Percentiles rank a stretch among this genome's conserved stretches.
These are phyloP conservation scores for Melanomma pulvis-pyrius DNA, from an alignment of 495 filamentous ascomycete species.

Conservation along the genomic window DNA sequence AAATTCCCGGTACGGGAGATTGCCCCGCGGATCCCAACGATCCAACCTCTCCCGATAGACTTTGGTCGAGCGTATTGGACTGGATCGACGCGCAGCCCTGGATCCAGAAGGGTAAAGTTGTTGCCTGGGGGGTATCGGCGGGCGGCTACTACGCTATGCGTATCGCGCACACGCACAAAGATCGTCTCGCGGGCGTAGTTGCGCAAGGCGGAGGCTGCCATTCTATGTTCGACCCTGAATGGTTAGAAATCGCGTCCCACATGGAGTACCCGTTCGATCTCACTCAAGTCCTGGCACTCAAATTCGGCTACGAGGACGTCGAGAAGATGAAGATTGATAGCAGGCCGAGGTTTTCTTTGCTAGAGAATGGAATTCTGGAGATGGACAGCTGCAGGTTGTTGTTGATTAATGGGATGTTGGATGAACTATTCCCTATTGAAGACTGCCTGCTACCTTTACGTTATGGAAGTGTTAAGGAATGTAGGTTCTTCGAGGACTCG, in stretches of 20 bases:
- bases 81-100: conserved; percentile 31
- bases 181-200: conserved; percentile 24
- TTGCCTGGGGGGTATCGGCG: conserved; percentile 28
- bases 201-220: conserved; percentile 34
- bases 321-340: conserved; percentile 25
- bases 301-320: conserved; percentile 22
- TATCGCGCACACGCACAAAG: conserved; percentile 33
- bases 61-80: conserved; percentile 31
- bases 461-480: conserved; percentile 27
- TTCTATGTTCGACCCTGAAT: conserved; percentile 32
- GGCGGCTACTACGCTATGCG: conserved; percentile 39
- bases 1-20: conserved; percentile 36
- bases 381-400: conserved; percentile 16
- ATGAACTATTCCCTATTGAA: conserved; percentile 33
- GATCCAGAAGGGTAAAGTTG: conserved; percentile 27
- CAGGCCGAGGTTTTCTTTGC: conserved; percentile 2
- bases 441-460: conserved; percentile 22
- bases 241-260: conserved; percentile 18
- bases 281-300: conserved; percentile 22
- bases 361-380: conserved; percentile 27
- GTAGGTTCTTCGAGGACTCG: conserved; percentile 19
- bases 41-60: conserved; percentile 22
- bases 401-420: conserved; percentile 28
- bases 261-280: conserved; percentile 31
- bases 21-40: conserved; percentile 30